phyloP scores from a whole-genome alignment of 371 early-diverging fungal genomes.

The Batrachochytrium dendrobatidis region DNA sequence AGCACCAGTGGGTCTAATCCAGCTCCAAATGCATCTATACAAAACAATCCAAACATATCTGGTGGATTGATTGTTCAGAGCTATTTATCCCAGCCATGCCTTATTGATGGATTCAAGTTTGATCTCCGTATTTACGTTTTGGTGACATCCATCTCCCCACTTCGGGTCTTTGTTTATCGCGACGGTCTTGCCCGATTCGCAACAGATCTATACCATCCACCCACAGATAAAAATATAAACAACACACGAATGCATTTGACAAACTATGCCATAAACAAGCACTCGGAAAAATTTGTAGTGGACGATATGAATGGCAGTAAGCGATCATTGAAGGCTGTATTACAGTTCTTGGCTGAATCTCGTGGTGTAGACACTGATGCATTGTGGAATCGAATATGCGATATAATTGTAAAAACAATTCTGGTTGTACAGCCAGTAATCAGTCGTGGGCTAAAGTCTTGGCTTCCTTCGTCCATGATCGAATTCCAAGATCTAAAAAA shows the following conservation, averaged over 20 bases:
- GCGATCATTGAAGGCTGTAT: constrained; percentile 26
- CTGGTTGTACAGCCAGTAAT: constrained; percentile 42
- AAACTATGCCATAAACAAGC: constrained; percentile 52
- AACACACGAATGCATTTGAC: constrained; percentile 50
- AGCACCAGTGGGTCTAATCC: no score
- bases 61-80: constrained; percentile 44
- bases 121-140: constrained; percentile 49
- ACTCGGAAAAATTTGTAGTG: constrained; percentile 28
- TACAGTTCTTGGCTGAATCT: constrained; percentile 19
- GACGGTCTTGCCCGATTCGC: constrained; percentile 50
- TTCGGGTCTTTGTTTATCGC: constrained; percentile 39
- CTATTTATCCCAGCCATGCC: constrained; percentile 36
- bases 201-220: constrained; percentile 36
- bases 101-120: constrained; percentile 47
- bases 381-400: constrained; percentile 37
- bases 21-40: constrained; percentile 7
- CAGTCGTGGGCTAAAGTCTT: constrained; percentile 24
- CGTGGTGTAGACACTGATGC: constrained; percentile 14
- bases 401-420: constrained; percentile 43
- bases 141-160: constrained; percentile 39
- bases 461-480: constrained; percentile 21
- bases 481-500: no score
- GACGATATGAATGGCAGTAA: constrained; percentile 33
- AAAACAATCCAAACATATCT: constrained; percentile 11
- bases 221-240: constrained; percentile 25